These are phyloP conservation scores for Linnemannia hyalina DNA, from an alignment of 192 early-diverging fungal genomes.

Conservation along the genomic window DNA sequence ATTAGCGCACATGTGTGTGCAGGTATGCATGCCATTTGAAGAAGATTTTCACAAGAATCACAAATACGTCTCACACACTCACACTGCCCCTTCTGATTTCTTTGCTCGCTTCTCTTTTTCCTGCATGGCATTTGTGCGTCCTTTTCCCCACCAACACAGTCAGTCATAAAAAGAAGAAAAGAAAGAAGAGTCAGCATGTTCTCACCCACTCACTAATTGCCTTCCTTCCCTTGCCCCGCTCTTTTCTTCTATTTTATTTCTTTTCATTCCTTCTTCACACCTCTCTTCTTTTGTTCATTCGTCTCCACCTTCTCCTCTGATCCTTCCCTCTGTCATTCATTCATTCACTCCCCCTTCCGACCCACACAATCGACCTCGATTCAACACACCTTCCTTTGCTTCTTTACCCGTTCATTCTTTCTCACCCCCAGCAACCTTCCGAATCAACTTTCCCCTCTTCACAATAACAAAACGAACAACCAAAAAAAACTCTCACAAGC, in stretches of 20 bases:
- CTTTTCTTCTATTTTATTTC: background rate
- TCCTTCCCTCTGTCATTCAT: constrained; percentile 12
- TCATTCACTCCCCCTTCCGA: background rate
- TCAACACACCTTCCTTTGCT: background rate
- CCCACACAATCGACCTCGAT: background rate
- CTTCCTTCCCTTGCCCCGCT: background rate
- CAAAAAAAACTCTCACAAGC: background rate
- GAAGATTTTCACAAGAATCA: background rate
- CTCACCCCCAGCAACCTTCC: background rate
- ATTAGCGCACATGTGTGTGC: constrained; percentile 6
- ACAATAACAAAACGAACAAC: background rate
- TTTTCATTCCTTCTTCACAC: background rate
- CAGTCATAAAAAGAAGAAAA: background rate
- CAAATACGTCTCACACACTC: background rate
- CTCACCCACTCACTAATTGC: background rate
- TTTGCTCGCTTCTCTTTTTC: too few relatives aligned
- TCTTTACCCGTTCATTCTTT: background rate
- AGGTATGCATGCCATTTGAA: background rate
- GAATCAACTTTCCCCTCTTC: background rate
- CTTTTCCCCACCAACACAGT: too few relatives aligned
- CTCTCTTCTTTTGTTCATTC: background rate
- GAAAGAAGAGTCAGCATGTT: background rate
- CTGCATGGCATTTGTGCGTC: too few relatives aligned
- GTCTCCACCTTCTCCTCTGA: background rate
- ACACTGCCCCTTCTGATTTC: background rate